Evolutionary conservation across 805 yeast species (phyloP).

Genomic region (Metschnikowia peoriensis): DNA sequence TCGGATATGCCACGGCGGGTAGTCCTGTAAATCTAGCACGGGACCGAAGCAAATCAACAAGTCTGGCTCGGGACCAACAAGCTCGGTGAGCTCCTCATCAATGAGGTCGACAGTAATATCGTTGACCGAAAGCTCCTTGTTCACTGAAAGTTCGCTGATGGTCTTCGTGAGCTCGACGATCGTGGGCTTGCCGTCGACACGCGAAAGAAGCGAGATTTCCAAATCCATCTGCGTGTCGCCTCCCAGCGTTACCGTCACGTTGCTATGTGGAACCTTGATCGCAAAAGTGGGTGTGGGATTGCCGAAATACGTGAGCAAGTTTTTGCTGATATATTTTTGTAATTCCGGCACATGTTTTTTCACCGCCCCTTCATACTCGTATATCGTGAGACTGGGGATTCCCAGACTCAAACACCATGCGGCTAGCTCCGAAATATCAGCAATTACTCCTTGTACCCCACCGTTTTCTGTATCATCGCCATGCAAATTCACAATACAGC

Average conservation of each 20-base stretch:
- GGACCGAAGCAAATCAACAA: slow-evolving; percentile 82
- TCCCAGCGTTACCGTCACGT: slow-evolving; percentile 36
- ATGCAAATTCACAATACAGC: slow-evolving; percentile 71
- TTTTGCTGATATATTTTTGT: slow-evolving; percentile 53
- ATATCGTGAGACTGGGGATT: slow-evolving; percentile 64
- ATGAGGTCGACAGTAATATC: slow-evolving; percentile 76
- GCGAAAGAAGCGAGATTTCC: slow-evolving; percentile 63
- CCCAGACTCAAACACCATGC: slow-evolving; percentile 95
- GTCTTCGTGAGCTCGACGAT: slow-evolving; percentile 85
- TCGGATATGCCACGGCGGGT: slow-evolving; percentile 97
- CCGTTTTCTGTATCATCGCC: slow-evolving; percentile 85
- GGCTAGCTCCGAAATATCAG: slow-evolving; percentile 70
- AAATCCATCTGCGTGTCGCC: slow-evolving; percentile 44
- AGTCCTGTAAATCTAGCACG: slow-evolving; percentile 84
- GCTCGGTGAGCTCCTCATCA: slow-evolving; percentile 67
- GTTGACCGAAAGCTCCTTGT: slow-evolving; percentile 54
- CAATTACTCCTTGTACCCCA: slow-evolving; percentile 78
- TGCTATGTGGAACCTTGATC: slow-evolving; percentile 67
- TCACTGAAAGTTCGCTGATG: slow-evolving; percentile 69
- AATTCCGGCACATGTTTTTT: slow-evolving; percentile 43
- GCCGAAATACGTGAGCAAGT: slow-evolving; percentile 73
- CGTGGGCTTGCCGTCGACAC: slow-evolving; percentile 84
- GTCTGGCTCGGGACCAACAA: slow-evolving; percentile 93
- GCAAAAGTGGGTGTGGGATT: slow-evolving; percentile 61
- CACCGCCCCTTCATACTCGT: slow-evolving; percentile 75